Evolutionary conservation across 2,329 filamentous ascomycete genomes (phyloP).

Genomic region (Immersiporthe knoxdaviesiana): DNA sequence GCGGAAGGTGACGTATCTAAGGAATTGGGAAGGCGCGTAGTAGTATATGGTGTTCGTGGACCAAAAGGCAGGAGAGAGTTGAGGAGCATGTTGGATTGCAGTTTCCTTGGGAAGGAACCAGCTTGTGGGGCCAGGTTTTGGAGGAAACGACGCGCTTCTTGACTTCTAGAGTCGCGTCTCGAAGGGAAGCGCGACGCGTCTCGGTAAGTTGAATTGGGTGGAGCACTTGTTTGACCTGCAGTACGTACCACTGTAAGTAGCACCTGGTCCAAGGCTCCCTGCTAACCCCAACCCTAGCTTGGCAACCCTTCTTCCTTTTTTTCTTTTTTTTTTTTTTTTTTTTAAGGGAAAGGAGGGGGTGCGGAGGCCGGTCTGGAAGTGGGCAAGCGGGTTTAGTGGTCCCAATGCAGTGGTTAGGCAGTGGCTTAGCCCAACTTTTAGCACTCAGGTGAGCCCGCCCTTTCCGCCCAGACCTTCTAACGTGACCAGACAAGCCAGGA

Average conservation of each 20-base stretch:
- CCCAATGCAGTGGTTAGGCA: neutral
- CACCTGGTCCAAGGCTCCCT: too few relatives aligned
- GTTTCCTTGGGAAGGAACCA: slow-evolving; percentile 6
- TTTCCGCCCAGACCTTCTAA: neutral
- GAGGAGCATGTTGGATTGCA: neutral
- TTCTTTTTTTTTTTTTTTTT: neutral
- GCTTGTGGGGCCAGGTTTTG: neutral
- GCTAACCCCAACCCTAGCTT: neutral
- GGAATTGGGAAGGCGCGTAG: slow-evolving; percentile 12
- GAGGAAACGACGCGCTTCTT: neutral
- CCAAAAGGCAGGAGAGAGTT: slow-evolving; percentile 6
- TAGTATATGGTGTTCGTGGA: neutral
- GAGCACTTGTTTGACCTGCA: too few relatives aligned
- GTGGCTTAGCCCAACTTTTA: neutral
- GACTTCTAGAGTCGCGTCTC: neutral
- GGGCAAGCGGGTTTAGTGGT: neutral
- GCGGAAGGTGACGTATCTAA: neutral
- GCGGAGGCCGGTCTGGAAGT: neutral
- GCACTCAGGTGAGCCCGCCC: neutral
- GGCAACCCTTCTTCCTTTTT: neutral
- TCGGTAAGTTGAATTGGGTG: slow-evolving; percentile 6
- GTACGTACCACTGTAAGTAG: too few relatives aligned
- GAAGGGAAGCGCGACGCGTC: slow-evolving; percentile 14
- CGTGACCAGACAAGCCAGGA: neutral
- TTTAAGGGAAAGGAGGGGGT: too few relatives aligned